Base-by-base conservation (phyloP, 768 basidiomycete species). In the Mycena polygramma region DNA sequence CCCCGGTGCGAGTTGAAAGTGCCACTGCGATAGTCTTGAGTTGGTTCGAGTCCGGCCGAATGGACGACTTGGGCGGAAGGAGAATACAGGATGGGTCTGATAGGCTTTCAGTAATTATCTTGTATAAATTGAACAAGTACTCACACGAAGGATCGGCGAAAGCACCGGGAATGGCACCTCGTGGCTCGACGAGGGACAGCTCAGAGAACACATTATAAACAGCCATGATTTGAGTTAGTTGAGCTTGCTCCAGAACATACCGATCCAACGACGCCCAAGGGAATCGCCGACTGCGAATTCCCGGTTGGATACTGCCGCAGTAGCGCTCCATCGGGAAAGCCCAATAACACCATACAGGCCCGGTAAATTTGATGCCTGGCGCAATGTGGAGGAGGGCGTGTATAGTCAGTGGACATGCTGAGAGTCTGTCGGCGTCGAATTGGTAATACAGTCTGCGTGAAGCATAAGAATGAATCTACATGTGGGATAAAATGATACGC, bases 281-380 rank as follows among this genome's bases (percentile, higher is more conserved):
- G 71, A 78, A 74, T 10, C 73, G 63, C 19, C 79, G 75, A 53
- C 77, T 81, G 30, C 72, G 71, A 59, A 84, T 76, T 2, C 71
- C 70, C 2, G 69, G 76, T n/a, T 68, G 59, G 7, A 85, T 71
- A 2, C 26, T 26, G 0, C 82, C 79, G 66, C 84, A 84, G 63
- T 77, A 82, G 4, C 81, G 75, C 67, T 85, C 83, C 77, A 83
- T 83, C 0, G 78, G 75, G 73, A 83, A 84, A 19, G 82, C 77
- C 83, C 82, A 82, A 55, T 77, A 80, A 1, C 74, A 69, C 81
- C 83, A 84, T 9, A 82, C 80, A 5, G 81, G 83, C 0, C 83
- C 83, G 19, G 68, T 63, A 11, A 59, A 63, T 46, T 75, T 54
- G 22, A 85, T 83, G 26, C 73, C 70, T 49, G 80, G 74, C 10